Evolutionary conservation across 352 stramenopile genomes (phyloP).

Genomic region (Globisporangium paroecandrum): DNA sequence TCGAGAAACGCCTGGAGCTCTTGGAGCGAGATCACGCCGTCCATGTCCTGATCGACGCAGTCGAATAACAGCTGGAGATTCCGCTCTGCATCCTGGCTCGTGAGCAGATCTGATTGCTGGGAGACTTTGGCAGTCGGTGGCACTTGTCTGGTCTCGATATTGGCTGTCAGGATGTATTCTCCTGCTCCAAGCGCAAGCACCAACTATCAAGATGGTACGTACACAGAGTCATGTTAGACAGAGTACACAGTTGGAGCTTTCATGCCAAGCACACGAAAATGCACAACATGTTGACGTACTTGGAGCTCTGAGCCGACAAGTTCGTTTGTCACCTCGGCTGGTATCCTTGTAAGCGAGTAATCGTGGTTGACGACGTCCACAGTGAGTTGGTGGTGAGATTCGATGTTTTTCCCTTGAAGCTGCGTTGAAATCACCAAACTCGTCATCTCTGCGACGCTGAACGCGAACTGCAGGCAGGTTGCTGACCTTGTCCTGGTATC

Average conservation of each 20-base stretch:
- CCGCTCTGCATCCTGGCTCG: conserved; percentile 14
- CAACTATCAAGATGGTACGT: conserved; percentile 14
- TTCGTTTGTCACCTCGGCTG: neutral
- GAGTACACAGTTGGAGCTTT: neutral
- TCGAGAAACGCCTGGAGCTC: conserved; percentile 33
- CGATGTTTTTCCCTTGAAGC: neutral
- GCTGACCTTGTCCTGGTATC: neutral
- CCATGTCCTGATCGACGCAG: conserved; percentile 42
- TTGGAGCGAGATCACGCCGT: conserved; percentile 23
- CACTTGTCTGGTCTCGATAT: conserved; percentile 1
- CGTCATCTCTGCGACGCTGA: conserved; percentile 12
- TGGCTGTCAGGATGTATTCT: conserved; percentile 40
- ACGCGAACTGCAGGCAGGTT: conserved; percentile 11
- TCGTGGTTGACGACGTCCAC: conserved; percentile 24
- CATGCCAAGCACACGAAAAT: neutral
- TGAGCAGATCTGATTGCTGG: conserved; percentile 9
- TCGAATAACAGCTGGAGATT: conserved; percentile 45
- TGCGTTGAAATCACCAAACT: conserved; percentile 10
- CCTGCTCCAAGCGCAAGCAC: conserved; percentile 30
- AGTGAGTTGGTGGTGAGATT: neutral
- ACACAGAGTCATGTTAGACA: conserved; percentile 1
- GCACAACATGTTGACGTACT: neutral
- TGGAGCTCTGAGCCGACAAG: neutral
- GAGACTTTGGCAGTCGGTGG: neutral
- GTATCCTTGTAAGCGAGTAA: conserved; percentile 19